phyloP scores from a whole-genome alignment of 495 filamentous ascomycete species.

The Staphylotrichum longicolle region DNA sequence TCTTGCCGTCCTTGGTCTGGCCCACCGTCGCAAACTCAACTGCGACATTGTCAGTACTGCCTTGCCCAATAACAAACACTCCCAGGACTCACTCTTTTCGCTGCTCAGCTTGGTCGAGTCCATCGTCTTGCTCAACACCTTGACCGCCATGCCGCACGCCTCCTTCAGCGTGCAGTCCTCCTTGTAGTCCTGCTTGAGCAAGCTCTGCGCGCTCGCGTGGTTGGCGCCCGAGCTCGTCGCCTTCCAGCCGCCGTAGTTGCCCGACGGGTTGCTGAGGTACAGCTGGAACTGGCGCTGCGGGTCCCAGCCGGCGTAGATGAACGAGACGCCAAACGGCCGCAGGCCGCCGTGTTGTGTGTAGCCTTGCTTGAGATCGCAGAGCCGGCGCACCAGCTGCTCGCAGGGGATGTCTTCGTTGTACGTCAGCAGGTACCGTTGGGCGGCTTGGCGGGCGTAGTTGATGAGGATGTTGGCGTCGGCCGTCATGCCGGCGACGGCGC shows the following conservation, averaged over 20 bases:
- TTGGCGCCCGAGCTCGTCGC: conserved; percentile 96
- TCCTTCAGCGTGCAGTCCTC: conserved; percentile 94
- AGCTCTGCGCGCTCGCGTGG: conserved; percentile 94
- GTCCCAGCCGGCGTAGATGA: conserved; percentile 99
- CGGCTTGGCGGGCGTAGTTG: conserved; percentile 96
- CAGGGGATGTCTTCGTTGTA: conserved; percentile 99
- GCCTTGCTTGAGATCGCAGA: conserved; percentile 98
- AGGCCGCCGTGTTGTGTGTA: conserved; percentile 99
- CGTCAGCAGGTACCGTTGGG: conserved; percentile 94
- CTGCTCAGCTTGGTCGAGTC: conserved; percentile 97
- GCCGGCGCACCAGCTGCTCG: conserved; percentile 92
- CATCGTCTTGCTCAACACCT: conserved; percentile 99
- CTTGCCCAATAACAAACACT: background rate
- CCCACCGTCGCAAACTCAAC: conserved; percentile 99
- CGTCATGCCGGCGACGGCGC: conserved; percentile 98
- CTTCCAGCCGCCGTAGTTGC: conserved; percentile 99
- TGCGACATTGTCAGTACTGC: conserved; percentile 38
- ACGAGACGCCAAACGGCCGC: conserved; percentile 95
- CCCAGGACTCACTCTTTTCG: conserved; percentile 76
- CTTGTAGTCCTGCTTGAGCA: conserved; percentile 99
- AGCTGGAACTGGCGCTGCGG: conserved; percentile 94
- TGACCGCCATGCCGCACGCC: conserved; percentile 95
- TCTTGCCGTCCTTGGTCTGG: conserved; percentile 87
- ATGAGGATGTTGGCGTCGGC: conserved; percentile 99
- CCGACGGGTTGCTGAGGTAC: conserved; percentile 99